A percentile compares a stretch with the other conserved stretches of the same genome.
These are phyloP conservation scores for Carallia brachiata DNA, from an alignment of 345 rosid species.

Conservation along the genomic window DNA sequence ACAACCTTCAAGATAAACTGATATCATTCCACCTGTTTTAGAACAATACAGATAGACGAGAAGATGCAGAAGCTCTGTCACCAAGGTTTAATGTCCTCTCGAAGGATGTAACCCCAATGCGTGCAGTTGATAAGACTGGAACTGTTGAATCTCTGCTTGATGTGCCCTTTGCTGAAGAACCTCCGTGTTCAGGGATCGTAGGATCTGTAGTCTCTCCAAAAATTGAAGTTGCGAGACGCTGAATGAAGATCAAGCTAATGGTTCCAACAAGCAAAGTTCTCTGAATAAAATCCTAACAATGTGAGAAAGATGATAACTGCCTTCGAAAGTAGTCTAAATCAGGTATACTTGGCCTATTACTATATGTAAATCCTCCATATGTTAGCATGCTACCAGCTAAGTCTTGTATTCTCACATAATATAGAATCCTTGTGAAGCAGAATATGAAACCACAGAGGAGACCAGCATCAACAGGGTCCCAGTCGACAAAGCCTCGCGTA, in stretches of 20 bases:
- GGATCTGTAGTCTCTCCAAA: slow-evolving; percentile 23
- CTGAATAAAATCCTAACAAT: slow-evolving; percentile 46
- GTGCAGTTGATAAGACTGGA: slow-evolving; percentile 16
- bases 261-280: slow-evolving; percentile 26
- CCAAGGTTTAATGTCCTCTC: slow-evolving; percentile 6
- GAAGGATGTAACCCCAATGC: slow-evolving; percentile 14
- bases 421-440: slow-evolving; percentile 37
- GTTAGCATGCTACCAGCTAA: background rate
- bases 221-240: slow-evolving; percentile 12
- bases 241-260: slow-evolving; percentile 11
- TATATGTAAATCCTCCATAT: slow-evolving; percentile 4
- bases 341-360: slow-evolving; percentile 42
- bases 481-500: slow-evolving; percentile 20
- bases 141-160: slow-evolving; percentile 19
- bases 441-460: slow-evolving; percentile 40
- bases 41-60: slow-evolving; percentile 42
- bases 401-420: slow-evolving; percentile 8
- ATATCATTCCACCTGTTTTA: slow-evolving; percentile 34
- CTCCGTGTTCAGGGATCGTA: slow-evolving; percentile 3
- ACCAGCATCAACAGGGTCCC: slow-evolving; percentile 34
- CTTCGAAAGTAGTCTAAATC: slow-evolving; percentile 61
- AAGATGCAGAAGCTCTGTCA: slow-evolving; percentile 14
- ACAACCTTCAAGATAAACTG: slow-evolving; percentile 26
- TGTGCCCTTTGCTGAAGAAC: slow-evolving; percentile 22
- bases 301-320: slow-evolving; percentile 74